Conservation (phyloP, 805 yeast species). For the Metschnikowia similis region DNA sequence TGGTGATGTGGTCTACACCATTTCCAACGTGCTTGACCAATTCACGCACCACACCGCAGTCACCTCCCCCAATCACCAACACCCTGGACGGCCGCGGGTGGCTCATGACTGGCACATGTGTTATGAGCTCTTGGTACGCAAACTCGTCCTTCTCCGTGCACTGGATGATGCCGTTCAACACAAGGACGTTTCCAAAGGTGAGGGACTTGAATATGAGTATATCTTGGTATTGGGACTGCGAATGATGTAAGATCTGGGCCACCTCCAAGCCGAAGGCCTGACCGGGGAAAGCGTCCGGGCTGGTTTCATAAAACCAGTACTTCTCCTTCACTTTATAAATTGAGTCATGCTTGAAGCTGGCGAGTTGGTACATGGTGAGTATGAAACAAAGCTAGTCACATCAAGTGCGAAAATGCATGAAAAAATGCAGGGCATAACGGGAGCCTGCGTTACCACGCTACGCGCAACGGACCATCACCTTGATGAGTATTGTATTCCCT, state of each 20-base stretch:
- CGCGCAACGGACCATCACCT: neutral
- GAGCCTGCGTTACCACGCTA: neutral
- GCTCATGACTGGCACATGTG: conserved; percentile 75
- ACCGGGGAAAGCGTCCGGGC: conserved; percentile 76
- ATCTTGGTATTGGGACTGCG: conserved; percentile 73
- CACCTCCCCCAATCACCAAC: conserved; percentile 92
- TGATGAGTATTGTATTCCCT: too few relatives aligned
- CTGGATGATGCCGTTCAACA: conserved; percentile 85
- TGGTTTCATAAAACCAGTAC: conserved; percentile 75
- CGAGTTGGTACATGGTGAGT: conserved; percentile 6
- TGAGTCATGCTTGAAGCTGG: conserved; percentile 23
- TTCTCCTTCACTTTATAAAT: conserved; percentile 23
- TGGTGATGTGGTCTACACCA: conserved; percentile 55
- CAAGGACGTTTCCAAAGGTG: conserved; percentile 81
- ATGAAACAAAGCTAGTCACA: neutral
- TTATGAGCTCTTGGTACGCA: conserved; percentile 88
- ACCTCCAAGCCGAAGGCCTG: conserved; percentile 73
- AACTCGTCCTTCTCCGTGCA: conserved; percentile 91
- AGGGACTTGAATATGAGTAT: conserved; percentile 72
- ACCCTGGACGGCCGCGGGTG: conserved; percentile 74
- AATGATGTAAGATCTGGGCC: conserved; percentile 59
- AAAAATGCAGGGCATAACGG: neutral
- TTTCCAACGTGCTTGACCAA: conserved; percentile 61
- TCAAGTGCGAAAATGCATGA: neutral
- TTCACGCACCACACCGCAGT: conserved; percentile 91